Evolutionary conservation across 176 grass and related monocot species (phyloP).

Genomic region (Leersia perrieri): DNA sequence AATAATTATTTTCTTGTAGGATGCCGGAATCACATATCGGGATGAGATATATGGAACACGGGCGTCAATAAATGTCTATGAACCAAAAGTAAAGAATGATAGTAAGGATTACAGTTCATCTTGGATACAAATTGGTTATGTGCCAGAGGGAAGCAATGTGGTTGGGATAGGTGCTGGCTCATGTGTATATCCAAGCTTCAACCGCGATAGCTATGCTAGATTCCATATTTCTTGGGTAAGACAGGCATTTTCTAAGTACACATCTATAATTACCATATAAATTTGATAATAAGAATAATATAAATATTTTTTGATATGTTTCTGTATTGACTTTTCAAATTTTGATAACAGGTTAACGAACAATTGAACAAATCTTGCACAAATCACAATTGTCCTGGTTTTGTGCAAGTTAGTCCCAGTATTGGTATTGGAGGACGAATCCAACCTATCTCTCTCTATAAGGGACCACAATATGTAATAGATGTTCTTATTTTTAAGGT

Average conservation of each 20-base stretch:
- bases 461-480: slow-evolving; percentile 25
- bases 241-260: neutral
- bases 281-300: neutral
- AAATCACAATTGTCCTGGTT: slow-evolving; percentile 29
- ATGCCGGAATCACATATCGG: neutral
- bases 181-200: neutral
- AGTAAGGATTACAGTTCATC: neutral
- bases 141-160: neutral
- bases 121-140: neutral
- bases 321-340: neutral
- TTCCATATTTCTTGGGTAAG: slow-evolving; percentile 24
- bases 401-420: slow-evolving; percentile 25
- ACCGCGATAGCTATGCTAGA: slow-evolving; percentile 4
- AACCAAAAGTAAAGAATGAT: neutral
- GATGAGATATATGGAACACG: neutral
- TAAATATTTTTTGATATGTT: neutral
- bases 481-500: slow-evolving; percentile 27
- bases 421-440: slow-evolving; percentile 22
- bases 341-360: neutral
- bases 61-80: neutral
- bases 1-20: neutral
- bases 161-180: neutral
- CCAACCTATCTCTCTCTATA: neutral
- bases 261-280: neutral
- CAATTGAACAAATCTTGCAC: neutral